Evolutionary conservation across 1,284 basidiomycete genomes (phyloP).

Genomic region (Pholiota adiposa): DNA sequence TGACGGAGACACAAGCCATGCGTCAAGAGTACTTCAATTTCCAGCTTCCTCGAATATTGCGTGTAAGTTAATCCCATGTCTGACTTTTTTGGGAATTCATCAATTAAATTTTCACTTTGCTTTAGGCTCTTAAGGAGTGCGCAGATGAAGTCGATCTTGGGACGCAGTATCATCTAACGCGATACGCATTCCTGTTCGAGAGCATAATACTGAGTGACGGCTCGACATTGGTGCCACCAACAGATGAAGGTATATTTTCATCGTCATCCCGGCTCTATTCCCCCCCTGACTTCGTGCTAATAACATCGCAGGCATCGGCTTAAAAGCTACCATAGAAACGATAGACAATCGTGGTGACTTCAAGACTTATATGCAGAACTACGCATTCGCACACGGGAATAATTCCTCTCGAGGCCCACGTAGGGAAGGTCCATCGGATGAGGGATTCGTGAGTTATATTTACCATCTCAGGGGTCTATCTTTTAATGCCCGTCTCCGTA

Average conservation of each 20-base stretch:
- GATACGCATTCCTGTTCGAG: constrained; percentile 95
- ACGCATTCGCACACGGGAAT: constrained; percentile 81
- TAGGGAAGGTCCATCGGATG: constrained; percentile 83
- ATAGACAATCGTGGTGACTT: constrained; percentile 97
- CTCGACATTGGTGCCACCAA: constrained; percentile 76
- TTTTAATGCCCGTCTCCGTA: constrained; percentile 27
- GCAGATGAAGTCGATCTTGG: constrained; percentile 97
- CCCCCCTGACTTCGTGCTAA: background rate
- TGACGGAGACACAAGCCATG: constrained; percentile 88
- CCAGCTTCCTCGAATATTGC: constrained; percentile 90
- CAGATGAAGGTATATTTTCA: constrained; percentile 56
- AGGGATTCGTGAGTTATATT: constrained; percentile 71
- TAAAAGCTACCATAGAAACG: constrained; percentile 86
- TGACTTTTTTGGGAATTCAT: constrained; percentile 4
- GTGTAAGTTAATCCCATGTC: constrained; percentile 58
- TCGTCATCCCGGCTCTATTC: constrained; percentile 19
- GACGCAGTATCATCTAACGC: constrained; percentile 93
- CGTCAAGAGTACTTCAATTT: constrained; percentile 98
- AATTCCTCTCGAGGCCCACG: constrained; percentile 68
- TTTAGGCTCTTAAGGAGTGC: constrained; percentile 91
- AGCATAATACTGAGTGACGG: constrained; percentile 90
- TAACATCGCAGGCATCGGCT: constrained; percentile 58
- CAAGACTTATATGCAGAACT: constrained; percentile 97
- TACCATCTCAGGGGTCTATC: constrained; percentile 16
- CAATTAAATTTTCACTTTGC: constrained; percentile 6